phyloP scores from a whole-genome alignment of 441 rosid genomes.

The Rhodomyrtus psidioides region DNA sequence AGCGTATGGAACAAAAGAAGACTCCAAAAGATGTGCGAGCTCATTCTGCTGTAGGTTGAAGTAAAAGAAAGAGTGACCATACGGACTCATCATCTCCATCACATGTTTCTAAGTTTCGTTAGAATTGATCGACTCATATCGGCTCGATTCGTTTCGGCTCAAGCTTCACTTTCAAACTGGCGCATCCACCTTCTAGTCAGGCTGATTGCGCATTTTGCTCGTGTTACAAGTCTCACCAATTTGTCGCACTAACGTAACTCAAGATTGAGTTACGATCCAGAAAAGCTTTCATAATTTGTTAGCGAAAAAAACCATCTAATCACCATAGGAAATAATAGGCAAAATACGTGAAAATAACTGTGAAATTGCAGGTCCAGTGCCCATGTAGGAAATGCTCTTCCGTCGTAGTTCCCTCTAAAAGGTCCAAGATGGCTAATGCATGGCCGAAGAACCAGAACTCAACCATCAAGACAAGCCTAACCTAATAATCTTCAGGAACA shows the following conservation, averaged over 20 bases:
- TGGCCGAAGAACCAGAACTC: not conserved
- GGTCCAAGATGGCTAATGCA: not conserved
- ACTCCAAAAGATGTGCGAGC: not conserved
- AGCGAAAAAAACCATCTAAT: not conserved
- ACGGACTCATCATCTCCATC: not conserved
- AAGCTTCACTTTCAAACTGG: not conserved
- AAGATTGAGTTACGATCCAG: not conserved
- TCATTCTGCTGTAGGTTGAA: not conserved
- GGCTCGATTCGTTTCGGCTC: not conserved
- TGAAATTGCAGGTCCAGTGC: not conserved
- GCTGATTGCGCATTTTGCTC: not conserved
- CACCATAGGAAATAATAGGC: not conserved
- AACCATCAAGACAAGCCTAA: not conserved
- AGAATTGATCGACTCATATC: no score
- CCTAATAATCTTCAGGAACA: not conserved
- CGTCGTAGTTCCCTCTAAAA: not conserved
- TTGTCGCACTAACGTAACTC: not conserved
- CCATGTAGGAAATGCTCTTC: not conserved
- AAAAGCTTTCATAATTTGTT: no score
- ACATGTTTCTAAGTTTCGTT: no score
- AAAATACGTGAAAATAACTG: not conserved
- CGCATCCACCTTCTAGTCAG: not conserved
- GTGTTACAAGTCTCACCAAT: not conserved
- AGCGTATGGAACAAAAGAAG: not conserved
- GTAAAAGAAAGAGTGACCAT: not conserved